Evolutionary conservation across 1,284 basidiomycete genomes (phyloP).

Genomic region (Papiliotrema flavescens): DNA sequence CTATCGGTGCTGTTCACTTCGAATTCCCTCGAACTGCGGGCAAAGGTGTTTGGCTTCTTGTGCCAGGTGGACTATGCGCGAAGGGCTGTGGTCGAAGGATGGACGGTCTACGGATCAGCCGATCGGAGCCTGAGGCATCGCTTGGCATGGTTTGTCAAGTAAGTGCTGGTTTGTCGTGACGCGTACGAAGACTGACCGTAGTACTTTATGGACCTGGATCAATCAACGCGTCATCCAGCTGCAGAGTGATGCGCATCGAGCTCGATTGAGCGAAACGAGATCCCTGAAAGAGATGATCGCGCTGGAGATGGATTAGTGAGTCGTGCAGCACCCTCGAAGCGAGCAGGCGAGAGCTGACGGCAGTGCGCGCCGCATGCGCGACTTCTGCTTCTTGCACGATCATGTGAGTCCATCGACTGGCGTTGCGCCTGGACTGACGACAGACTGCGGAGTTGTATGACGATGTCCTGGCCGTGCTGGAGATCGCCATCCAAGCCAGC

Average conservation of each 20-base stretch:
- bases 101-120: slow-evolving; percentile 25
- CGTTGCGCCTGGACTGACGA: not conserved
- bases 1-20: slow-evolving; percentile 72
- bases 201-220: slow-evolving; percentile 67
- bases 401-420: slow-evolving; percentile 53
- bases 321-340: slow-evolving; percentile 6
- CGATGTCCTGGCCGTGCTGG: not conserved
- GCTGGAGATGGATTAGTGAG: slow-evolving; percentile 69
- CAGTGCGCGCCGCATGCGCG: slow-evolving; percentile 62
- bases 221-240: slow-evolving; percentile 61
- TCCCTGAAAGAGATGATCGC: slow-evolving; percentile 73
- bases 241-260: slow-evolving; percentile 41
- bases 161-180: slow-evolving; percentile 39
- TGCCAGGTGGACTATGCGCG: slow-evolving; percentile 66
- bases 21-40: slow-evolving; percentile 59
- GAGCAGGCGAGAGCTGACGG: not conserved
- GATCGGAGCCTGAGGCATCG: slow-evolving; percentile 69
- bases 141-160: slow-evolving; percentile 80
- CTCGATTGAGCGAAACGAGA: slow-evolving; percentile 55
- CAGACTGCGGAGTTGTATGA: not conserved
- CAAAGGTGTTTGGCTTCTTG: slow-evolving; percentile 70
- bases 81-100: not conserved
- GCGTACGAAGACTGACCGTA: slow-evolving; percentile 35
- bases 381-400: slow-evolving; percentile 63
- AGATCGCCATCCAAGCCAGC: not conserved